Evolutionary conservation across 305 asterid species (phyloP).

Genomic region (Solanum chacoense): DNA sequence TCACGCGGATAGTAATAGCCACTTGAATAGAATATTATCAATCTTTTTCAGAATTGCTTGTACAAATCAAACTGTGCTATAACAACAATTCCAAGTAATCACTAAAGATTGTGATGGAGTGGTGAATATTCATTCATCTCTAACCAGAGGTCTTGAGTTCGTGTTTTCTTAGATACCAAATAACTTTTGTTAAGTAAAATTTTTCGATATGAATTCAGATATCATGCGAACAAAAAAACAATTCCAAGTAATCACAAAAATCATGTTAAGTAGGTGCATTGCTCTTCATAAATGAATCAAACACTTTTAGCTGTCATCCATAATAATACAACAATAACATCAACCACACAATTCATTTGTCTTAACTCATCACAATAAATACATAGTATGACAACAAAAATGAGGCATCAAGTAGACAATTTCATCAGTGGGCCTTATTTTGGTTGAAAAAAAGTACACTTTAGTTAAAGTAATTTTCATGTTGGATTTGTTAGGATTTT

Average conservation of each 20-base stretch:
- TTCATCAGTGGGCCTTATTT: neutral
- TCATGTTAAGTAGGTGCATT: neutral
- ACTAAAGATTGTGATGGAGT: rapidly evolving
- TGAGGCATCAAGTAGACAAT: neutral
- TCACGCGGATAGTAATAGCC: neutral
- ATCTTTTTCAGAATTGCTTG: neutral
- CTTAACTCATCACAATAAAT: neutral
- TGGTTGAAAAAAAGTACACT: neutral
- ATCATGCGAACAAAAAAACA: neutral
- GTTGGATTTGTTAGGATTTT: neutral
- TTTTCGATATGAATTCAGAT: too few relatives aligned
- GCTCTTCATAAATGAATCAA: neutral
- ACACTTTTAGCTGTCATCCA: neutral
- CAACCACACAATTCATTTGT: neutral
- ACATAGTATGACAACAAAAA: neutral
- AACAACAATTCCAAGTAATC: neutral
- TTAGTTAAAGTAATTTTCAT: neutral
- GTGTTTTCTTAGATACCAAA: rapidly evolving
- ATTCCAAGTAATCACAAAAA: neutral
- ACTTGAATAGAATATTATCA: neutral
- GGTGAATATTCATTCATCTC: neutral
- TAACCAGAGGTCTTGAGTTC: too few relatives aligned
- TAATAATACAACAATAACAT: neutral
- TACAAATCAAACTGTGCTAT: neutral
- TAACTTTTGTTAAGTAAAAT: rapidly evolving